Evolutionary conservation across 139 green algal genomes (phyloP).

Genomic region (Picochlorum sp.): DNA sequence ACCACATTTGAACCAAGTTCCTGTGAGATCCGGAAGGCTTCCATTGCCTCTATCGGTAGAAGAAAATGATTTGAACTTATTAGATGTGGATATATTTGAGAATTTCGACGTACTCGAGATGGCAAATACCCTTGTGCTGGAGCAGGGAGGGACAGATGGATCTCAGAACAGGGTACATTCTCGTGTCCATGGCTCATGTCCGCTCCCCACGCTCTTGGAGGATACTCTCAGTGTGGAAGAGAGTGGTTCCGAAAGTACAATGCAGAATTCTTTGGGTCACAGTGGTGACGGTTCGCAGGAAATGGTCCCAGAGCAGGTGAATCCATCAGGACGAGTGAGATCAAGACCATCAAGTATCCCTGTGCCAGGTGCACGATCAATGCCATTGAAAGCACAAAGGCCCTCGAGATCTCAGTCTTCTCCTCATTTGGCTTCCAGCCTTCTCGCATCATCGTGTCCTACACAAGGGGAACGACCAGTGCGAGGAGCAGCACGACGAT

Average conservation of each 20-base stretch:
- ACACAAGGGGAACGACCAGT: neutral
- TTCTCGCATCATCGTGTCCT: neutral
- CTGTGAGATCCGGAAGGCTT: constrained; percentile 1
- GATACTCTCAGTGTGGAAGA: constrained; percentile 11
- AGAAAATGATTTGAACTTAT: neutral
- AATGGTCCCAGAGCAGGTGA: neutral
- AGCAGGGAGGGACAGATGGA: neutral
- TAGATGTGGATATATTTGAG: constrained; percentile 7
- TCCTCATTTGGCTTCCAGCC: constrained; percentile 4
- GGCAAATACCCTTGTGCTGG: constrained; percentile 7
- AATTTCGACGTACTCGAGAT: constrained; percentile 15
- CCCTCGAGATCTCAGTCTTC: neutral
- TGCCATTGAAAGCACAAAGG: neutral
- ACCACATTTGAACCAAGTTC: neutral
- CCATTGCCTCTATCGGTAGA: neutral
- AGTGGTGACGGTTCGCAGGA: neutral
- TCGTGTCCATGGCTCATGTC: constrained; percentile 3
- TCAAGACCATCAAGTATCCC: neutral
- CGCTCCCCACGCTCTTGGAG: constrained; percentile 5
- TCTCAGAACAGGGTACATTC: neutral
- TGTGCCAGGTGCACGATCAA: neutral
- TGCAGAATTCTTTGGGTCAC: neutral
- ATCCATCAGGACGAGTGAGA: neutral
- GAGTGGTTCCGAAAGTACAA: constrained; percentile 1
- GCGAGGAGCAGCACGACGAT: constrained; percentile 11